Evolutionary conservation across 2,329 filamentous ascomycete species (phyloP).

Genomic region (Diplocarpon mali): DNA sequence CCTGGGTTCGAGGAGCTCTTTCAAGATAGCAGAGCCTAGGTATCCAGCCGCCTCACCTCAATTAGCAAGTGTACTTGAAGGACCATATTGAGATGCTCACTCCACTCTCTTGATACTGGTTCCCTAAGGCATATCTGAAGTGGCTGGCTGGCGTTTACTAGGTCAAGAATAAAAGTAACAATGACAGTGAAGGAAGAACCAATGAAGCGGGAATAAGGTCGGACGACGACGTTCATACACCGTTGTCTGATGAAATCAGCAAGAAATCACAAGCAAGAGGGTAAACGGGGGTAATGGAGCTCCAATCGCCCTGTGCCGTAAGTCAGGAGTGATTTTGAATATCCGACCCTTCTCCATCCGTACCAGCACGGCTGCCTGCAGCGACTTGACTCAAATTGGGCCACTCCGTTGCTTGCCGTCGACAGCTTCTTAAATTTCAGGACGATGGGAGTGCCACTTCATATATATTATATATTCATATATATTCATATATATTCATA

Average conservation of each 20-base stretch:
- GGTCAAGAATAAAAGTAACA: not conserved
- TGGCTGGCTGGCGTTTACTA: not conserved
- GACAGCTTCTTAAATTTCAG: too few relatives aligned
- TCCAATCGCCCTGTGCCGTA: constrained; percentile 9
- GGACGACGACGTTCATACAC: not conserved
- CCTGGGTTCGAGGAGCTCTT: constrained; percentile 15
- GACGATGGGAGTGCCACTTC: too few relatives aligned
- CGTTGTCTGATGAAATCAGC: not conserved
- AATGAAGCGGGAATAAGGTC: not conserved
- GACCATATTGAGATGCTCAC: constrained; percentile 7
- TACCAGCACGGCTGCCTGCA: not conserved
- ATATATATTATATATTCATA: too few relatives aligned
- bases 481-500: too few relatives aligned
- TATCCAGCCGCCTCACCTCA: constrained; percentile 14
- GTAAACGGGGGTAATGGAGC: constrained; percentile 7
- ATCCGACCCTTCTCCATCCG: constrained; percentile 2
- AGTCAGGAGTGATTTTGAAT: constrained; percentile 7
- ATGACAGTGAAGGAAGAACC: not conserved
- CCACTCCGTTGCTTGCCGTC: too few relatives aligned
- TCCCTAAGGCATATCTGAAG: constrained; percentile 12
- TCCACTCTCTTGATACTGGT: constrained; percentile 18
- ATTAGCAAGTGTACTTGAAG: not conserved
- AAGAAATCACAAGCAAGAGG: too few relatives aligned
- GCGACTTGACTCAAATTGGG: too few relatives aligned
- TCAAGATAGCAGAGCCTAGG: constrained; percentile 17